phyloP scores from a whole-genome alignment of 2,329 filamentous ascomycete species.

The Coleophoma crateriformis region DNA sequence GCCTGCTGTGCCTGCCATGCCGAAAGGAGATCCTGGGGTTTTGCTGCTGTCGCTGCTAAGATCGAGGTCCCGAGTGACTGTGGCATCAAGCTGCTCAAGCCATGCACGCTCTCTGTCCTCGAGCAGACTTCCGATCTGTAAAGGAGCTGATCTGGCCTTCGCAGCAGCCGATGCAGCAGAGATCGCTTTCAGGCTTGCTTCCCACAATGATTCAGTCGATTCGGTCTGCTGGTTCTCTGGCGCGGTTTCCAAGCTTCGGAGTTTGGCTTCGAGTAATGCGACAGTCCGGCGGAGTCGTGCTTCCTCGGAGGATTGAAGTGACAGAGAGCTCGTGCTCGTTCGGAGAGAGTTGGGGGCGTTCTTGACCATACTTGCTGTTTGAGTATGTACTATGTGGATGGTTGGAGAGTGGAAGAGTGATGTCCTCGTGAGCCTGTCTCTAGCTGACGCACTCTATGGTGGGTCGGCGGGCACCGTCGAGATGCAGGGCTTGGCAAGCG shows the following conservation, averaged over 20 bases:
- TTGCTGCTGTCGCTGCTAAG: not conserved
- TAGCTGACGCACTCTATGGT: too few relatives aligned
- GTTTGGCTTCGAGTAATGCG: conserved; percentile 11
- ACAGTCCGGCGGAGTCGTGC: conserved; percentile 7
- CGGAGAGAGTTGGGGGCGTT: conserved; percentile 18
- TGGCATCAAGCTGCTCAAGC: not conserved
- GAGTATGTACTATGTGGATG: not conserved
- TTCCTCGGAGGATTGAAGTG: conserved; percentile 10
- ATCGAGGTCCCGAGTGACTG: too few relatives aligned
- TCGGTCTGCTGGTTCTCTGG: not conserved
- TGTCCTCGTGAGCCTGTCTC: too few relatives aligned
- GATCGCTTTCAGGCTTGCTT: not conserved
- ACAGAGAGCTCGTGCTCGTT: conserved; percentile 11
- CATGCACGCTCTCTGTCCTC: not conserved
- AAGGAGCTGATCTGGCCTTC: not conserved
- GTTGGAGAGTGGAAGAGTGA: not conserved
- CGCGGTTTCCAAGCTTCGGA: not conserved
- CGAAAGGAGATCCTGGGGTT: not conserved
- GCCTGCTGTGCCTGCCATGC: not conserved
- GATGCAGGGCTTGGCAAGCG: too few relatives aligned
- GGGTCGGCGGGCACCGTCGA: too few relatives aligned
- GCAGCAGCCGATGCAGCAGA: not conserved
- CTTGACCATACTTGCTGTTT: conserved; percentile 14
- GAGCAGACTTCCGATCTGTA: not conserved
- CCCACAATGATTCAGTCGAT: not conserved